Evolutionary conservation across 768 basidiomycete species (phyloP), one percentile per base, ranked within the genome.

Genomic region (Amanita brunnescens): DNA sequence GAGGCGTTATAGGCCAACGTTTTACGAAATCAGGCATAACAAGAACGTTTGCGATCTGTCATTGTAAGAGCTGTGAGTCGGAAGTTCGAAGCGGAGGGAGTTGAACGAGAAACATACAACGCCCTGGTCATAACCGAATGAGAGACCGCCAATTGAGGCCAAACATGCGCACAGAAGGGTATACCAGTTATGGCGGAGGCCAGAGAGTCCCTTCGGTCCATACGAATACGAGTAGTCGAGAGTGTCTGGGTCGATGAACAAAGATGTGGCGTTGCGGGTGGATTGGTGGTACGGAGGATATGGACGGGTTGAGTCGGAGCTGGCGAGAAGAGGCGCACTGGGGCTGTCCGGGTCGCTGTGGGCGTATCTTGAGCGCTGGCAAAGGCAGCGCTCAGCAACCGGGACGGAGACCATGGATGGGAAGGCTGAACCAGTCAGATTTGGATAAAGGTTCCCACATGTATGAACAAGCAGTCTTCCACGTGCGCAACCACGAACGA

Each of bases 41-140:
- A 10, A 91, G 73, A 12, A 91, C 81, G 62, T 91, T 91, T 2
- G 89, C 85, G 56, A 91, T 88, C 75, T 77, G 30, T 9, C 26
- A 20, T 14, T 2, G 18, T 14, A 4, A 47, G 34, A 12, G 13
- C 6, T 8, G 32, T 7, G 5, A 47, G 32, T 45, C 1, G 18
- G 29, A n/a, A 8, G 6, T 6, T 21, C 7, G 7, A 26, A 14
- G 24, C 13, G 30, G n/a, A 5, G 21, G 16, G 33, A 18, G 7
- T 30, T 1, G 5, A 20, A 14, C 13, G 23, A 38, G 23, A 33
- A 26, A 65, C 69, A 40, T 57, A 75, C 76, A 43, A 90, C 88
- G 33, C 87, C 87, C 60, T 90, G 87, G 58, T 89, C 87, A 60
- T 90, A 90, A 7, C 87, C 87, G 63, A 90, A 90, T 12, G 83